phyloP scores from a whole-genome alignment of 495 filamentous ascomycete species.

The Tuber microsphaerosporum region DNA sequence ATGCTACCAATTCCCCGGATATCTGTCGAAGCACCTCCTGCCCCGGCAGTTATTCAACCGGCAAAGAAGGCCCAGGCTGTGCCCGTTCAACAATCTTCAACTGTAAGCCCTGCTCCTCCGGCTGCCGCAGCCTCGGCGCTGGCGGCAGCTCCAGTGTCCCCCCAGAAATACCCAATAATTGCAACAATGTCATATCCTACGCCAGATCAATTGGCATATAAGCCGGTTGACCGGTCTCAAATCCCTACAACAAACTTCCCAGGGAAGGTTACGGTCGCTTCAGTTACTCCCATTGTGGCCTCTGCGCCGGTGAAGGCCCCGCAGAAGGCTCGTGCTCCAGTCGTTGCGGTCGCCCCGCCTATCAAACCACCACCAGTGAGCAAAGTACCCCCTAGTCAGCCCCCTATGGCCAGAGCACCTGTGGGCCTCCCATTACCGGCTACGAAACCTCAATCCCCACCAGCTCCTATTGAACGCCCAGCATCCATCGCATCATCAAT shows the following conservation, averaged over 20 bases:
- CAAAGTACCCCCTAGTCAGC: conserved; percentile 1
- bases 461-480: conserved; percentile 15
- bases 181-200: conserved; percentile 31
- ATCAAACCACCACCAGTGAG: conserved; percentile 5
- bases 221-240: conserved; percentile 27
- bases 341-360: neutral
- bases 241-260: conserved; percentile 14
- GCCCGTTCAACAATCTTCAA: conserved; percentile 7
- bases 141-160: neutral
- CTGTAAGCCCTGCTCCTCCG: neutral
- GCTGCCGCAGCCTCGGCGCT: neutral
- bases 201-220: conserved; percentile 30
- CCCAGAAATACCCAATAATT: conserved; percentile 22
- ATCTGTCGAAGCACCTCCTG: conserved; percentile 14
- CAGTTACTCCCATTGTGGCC: conserved; percentile 1
- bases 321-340: neutral
- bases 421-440: conserved; percentile 4
- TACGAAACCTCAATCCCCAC: conserved; percentile 17
- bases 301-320: neutral
- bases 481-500: conserved; percentile 24
- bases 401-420: conserved; percentile 2
- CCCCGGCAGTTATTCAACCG: conserved; percentile 13
- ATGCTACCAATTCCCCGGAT: conserved; percentile 19
- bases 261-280: neutral
- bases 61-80: conserved; percentile 1